Percentiles rank a stretch among this genome's conserved stretches.
phyloP scores from a whole-genome alignment of 805 yeast species.

The Lipomyces spencermartinsiae region DNA sequence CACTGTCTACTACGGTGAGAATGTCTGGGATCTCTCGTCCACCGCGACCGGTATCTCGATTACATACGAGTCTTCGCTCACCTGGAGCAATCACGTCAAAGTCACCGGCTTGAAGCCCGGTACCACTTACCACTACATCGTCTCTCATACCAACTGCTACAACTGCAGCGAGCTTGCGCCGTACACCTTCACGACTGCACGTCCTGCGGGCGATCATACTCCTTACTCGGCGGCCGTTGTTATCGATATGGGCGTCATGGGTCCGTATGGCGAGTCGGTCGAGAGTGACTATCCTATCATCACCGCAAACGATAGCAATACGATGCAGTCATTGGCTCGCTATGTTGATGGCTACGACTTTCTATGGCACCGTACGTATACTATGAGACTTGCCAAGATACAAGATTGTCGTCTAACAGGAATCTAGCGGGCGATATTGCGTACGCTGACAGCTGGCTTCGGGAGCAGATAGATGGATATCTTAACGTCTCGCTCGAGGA shows the following conservation, averaged over 20 bases:
- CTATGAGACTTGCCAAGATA: not conserved
- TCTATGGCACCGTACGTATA: constrained; percentile 30
- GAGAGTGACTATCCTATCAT: constrained; percentile 24
- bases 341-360: constrained; percentile 31
- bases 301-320: constrained; percentile 24
- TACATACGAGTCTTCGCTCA: constrained; percentile 40
- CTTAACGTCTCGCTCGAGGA: constrained; percentile 27
- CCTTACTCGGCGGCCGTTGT: constrained; percentile 34
- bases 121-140: constrained; percentile 44
- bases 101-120: constrained; percentile 40
- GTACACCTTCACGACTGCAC: constrained; percentile 36
- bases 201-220: constrained; percentile 33
- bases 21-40: constrained; percentile 29
- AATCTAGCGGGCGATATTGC: constrained; percentile 44
- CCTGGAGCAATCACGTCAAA: constrained; percentile 43
- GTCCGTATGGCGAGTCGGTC: constrained; percentile 24
- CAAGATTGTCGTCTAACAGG: not conserved
- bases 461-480: constrained; percentile 32
- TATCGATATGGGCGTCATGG: constrained; percentile 38
- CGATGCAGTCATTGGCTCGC: constrained; percentile 36
- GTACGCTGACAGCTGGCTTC: constrained; percentile 46
- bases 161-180: constrained; percentile 28
- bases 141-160: constrained; percentile 37
- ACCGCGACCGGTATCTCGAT: constrained; percentile 33
- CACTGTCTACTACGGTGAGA: constrained; percentile 40